Base-by-base conservation (phyloP, 2,329 filamentous ascomycete species). In the Hymenoscyphus repandus region DNA sequence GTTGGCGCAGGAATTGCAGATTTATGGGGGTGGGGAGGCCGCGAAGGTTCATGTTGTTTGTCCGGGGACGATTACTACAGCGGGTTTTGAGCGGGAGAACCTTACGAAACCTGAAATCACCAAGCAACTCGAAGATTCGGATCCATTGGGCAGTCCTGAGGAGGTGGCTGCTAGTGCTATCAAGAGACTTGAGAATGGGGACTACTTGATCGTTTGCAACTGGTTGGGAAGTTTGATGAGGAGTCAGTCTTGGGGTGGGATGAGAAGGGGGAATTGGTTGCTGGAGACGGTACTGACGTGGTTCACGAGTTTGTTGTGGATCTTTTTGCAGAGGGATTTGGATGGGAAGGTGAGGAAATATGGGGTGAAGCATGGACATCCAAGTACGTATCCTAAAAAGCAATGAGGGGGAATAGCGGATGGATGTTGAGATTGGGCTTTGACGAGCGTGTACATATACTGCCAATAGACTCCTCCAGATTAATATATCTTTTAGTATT, bases 1-100 rank as follows among this genome's bases (percentile, higher is more conserved):
- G 0, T 74, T 99, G 45, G 82, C 82, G 18, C 88, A 92, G 64
- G 93, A 99, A 70, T 73, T 95, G 39, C 75, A 90, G 62, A 74
- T 96, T 46, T 99, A 97, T 73, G 90, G 91, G 15, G 46, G 37
- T 2, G 46, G 46, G 40, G 85, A 85, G 47, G 80, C 85, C 39
- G 84, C 97, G 48, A 82, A 86, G 60, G 76, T 96, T 17, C 89
- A 95, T 63, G 79, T 89, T 38, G 81, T 97, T 11, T 88, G 84
- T 62, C 93, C 93, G 0, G 92, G 87, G 47, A 89, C 86, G 2
- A 97, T 99, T 57, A 75, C 82, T 12, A 85, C 80, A 5, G 84
- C 89, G 0, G 90, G 91, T 0, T 78, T 85, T 46, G 84, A 85
- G 53, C 75, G 79, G 15, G 92, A 97, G 71, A 85, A 95, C 63